phyloP scores from a whole-genome alignment of 345 rosid genomes.

The Euphorbia tirucalli region DNA sequence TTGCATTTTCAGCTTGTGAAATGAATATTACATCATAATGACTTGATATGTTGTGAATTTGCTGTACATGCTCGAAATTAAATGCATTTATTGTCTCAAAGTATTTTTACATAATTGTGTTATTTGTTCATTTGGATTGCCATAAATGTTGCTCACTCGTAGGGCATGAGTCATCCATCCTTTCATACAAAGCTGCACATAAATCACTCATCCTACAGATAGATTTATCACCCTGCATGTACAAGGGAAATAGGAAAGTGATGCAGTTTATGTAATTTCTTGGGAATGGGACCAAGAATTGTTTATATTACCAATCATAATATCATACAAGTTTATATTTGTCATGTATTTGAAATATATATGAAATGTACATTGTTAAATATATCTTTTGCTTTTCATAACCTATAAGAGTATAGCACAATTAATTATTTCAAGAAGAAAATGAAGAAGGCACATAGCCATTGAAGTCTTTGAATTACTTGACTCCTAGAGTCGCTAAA shows the following conservation, averaged over 20 bases:
- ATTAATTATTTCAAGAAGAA: neutral
- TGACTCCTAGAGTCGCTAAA: slow-evolving; percentile 44
- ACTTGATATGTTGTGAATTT: neutral
- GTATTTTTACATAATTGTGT: neutral
- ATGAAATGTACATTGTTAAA: slow-evolving; percentile 12
- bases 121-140: neutral
- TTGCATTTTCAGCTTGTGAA: slow-evolving; percentile 3
- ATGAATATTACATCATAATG: neutral
- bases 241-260: neutral
- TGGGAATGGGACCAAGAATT: neutral
- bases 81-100: neutral
- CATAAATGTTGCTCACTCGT: neutral
- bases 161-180: neutral
- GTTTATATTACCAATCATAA: neutral
- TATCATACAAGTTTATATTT: slow-evolving; percentile 1
- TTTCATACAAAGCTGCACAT: neutral
- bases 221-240: neutral
- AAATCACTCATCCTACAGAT: neutral
- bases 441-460: neutral
- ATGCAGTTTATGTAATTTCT: neutral
- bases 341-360: slow-evolving; percentile 5
- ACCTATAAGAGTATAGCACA: slow-evolving; percentile 10
- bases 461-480: slow-evolving; percentile 26
- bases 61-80: neutral
- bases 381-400: slow-evolving; percentile 15